phyloP scores from a whole-genome alignment of 345 rosid species.

The Eutrema heterophyllum region DNA sequence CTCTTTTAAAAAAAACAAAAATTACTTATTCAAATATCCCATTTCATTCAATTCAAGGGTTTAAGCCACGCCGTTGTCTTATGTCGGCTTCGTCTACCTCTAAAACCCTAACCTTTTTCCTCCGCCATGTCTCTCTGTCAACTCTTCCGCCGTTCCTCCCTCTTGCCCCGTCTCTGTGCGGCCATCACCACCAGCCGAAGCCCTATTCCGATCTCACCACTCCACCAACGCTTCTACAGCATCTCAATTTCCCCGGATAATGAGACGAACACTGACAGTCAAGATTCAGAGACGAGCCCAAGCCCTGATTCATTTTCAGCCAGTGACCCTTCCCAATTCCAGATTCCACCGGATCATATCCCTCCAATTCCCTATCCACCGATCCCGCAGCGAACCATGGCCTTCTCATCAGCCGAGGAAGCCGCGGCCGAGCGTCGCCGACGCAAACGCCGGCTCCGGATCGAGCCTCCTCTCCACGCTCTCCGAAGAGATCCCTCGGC shows the following conservation, averaged over 20 bases:
- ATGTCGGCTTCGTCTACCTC: slow-evolving; percentile 15
- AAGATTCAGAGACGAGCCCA: background rate
- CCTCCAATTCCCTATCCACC: slow-evolving; percentile 9
- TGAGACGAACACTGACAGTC: slow-evolving; percentile 9
- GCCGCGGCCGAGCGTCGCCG: slow-evolving; percentile 94
- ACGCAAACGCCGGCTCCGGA: slow-evolving; percentile 82
- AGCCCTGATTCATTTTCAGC: slow-evolving; percentile 2
- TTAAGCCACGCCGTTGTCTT: slow-evolving; percentile 16
- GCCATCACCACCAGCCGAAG: background rate
- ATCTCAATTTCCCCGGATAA: slow-evolving; percentile 11
- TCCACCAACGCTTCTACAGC: slow-evolving; percentile 28
- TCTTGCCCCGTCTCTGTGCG: background rate
- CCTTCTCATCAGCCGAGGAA: slow-evolving; percentile 93
- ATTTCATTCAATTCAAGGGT: slow-evolving; percentile 12
- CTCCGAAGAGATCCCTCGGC: slow-evolving; percentile 51
- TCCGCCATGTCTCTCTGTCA: slow-evolving; percentile 48
- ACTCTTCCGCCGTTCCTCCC: slow-evolving; percentile 44
- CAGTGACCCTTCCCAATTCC: slow-evolving; percentile 16
- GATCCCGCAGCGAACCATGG: slow-evolving; percentile 40
- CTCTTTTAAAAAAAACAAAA: background rate
- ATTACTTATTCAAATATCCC: background rate
- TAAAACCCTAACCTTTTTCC: slow-evolving; percentile 20
- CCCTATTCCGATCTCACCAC: slow-evolving; percentile 2
- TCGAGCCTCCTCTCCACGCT: slow-evolving; percentile 93
- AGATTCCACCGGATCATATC: slow-evolving; percentile 11